A percentile compares a stretch with the other conserved stretches of the same genome.
These are phyloP conservation scores for Kuraishia ogatae DNA, from an alignment of 805 yeast genomes.

Conservation along the genomic window DNA sequence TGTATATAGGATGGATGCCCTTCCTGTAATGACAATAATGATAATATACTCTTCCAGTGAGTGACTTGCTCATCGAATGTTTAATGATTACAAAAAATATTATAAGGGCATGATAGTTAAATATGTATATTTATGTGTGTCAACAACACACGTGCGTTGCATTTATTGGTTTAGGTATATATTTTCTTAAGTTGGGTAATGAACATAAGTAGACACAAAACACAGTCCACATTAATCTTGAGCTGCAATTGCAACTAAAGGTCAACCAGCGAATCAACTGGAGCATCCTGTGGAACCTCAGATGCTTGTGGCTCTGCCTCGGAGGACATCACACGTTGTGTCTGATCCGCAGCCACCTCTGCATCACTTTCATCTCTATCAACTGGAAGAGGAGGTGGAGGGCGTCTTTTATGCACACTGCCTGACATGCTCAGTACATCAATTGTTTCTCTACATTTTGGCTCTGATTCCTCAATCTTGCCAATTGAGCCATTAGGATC, in stretches of 20 bases:
- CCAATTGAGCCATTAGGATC: no score
- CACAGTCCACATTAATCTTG: no score
- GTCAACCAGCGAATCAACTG: neutral
- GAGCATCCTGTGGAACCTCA: neutral
- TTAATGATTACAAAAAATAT: neutral
- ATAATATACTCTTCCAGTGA: slow-evolving; percentile 1
- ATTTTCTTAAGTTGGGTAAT: neutral
- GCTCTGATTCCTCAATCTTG: no score
- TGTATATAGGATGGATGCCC: slow-evolving; percentile 95
- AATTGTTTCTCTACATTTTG: neutral
- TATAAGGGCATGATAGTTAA: no score
- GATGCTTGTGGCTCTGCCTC: neutral
- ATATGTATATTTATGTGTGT: no score
- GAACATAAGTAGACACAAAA: neutral
- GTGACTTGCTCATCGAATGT: neutral
- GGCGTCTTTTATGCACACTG: neutral
- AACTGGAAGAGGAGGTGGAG: neutral
- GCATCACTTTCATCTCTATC: neutral
- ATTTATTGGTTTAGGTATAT: no score
- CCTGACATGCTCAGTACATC: neutral
- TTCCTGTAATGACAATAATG: slow-evolving; percentile 33
- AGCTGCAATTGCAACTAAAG: no score
- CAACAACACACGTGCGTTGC: no score
- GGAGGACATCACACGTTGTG: neutral
- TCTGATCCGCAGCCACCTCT: neutral